Base-by-base conservation (phyloP, 2,329 filamentous ascomycete species). In the Colletotrichum lentis region DNA sequence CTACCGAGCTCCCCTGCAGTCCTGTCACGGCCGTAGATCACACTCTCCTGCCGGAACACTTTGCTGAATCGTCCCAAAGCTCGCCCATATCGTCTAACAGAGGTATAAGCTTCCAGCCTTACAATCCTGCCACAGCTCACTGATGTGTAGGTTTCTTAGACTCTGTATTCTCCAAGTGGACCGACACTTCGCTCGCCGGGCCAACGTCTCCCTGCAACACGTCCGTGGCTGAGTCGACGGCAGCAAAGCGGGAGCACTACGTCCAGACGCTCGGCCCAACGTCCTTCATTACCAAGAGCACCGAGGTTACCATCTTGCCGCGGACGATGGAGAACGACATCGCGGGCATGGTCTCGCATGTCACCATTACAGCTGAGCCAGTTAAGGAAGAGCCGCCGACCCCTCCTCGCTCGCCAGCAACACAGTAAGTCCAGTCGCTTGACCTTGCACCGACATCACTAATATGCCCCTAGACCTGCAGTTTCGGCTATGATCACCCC, bases 131-230 rank as follows among this genome's bases (percentile, higher is more conserved):
- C 63, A 44, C 70, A 64, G 44, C 72, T 73, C 61, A 72, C 67
- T 69, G 61, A 75, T 71, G 5, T 59, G 31, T 58, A 69, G 68
- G 50, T 27, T 52, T 69, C 12, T 52, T 66, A 77, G 84, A 83
- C 59, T 84, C 84, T 5, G 77, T 81, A 3, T 73, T 82, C 39
- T 84, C 83, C 0, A 82, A 77, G 70, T 80, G 80, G 76, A 83
- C 82, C 22, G 77, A 80, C 20, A 73, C 72, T 47, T 76, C 77
- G n/a, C 71, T 73, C 47, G 69, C 72, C 41, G 75, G 73, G 12
- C 75, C 76, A 18, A 76, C 75, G 14, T 77, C 76, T 8, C 77
- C 78, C 11, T 76, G 75, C 20, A 77, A 74, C 55, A 73, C 73
- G 4, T 78, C 77, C 5, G 67, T 73, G 11, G 69, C 73, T 16